These are phyloP conservation scores for Maudiozyma serrabonitensis DNA, from an alignment of 805 yeast species.

Conservation along the genomic window DNA sequence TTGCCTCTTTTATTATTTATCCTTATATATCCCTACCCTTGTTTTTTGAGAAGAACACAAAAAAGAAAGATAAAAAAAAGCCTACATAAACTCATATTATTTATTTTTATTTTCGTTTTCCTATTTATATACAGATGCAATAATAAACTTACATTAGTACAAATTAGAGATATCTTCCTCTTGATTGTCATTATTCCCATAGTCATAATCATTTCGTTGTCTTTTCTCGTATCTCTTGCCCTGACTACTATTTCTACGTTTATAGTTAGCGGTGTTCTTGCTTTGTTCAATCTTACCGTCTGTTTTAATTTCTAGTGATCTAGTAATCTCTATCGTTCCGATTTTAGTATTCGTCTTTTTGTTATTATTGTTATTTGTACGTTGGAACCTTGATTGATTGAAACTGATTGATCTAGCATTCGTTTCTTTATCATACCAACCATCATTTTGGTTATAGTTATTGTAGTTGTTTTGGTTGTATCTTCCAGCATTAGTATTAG, in stretches of 20 bases:
- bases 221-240: not conserved
- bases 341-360: too few species aligned
- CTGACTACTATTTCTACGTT: not conserved
- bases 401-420: too few species aligned
- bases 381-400: too few species aligned
- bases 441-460: too few species aligned
- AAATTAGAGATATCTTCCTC: slow-evolving; percentile 1
- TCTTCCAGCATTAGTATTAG: too few species aligned
- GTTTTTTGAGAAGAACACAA: too few species aligned
- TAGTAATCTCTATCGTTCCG: too few species aligned
- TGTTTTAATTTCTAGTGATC: too few species aligned
- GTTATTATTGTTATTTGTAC: too few species aligned
- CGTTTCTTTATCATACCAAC: not conserved
- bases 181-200: not conserved
- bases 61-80: not conserved
- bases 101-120: not conserved
- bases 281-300: not conserved
- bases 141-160: not conserved
- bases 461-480: too few species aligned
- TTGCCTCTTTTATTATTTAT: not conserved
- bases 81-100: not conserved
- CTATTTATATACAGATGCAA: too few species aligned
- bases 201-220: not conserved
- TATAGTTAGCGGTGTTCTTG: not conserved
- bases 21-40: not conserved